Conservation (phyloP, 1,284 basidiomycete species). For the Trametes hirsuta region DNA sequence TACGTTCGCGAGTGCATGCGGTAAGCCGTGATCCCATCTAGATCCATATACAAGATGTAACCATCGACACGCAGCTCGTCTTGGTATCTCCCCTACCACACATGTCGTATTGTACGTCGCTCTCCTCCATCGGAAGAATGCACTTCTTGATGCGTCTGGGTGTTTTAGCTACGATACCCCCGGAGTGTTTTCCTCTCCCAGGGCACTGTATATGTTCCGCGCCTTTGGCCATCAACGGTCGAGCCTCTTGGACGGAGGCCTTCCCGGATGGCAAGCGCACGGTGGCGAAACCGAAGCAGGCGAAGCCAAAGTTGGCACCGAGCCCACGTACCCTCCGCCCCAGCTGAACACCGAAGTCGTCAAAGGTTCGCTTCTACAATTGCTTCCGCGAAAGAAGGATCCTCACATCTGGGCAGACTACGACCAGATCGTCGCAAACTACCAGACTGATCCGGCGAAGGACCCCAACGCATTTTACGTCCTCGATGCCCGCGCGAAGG, state of each 20-base stretch:
- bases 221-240: conserved; percentile 86
- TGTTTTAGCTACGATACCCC: conserved; percentile 77
- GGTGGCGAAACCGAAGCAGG: conserved; percentile 66
- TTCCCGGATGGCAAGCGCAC: conserved; percentile 83
- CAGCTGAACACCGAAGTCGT: conserved; percentile 52
- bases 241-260: conserved; percentile 87
- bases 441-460: conserved; percentile 48
- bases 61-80: conserved; percentile 48
- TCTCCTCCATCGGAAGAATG: neutral
- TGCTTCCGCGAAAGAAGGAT: neutral
- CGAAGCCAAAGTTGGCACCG: conserved; percentile 31
- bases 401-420: conserved; percentile 61
- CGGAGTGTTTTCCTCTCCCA: conserved; percentile 88
- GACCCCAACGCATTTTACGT: conserved; percentile 67
- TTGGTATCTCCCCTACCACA: conserved; percentile 76
- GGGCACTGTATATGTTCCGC: conserved; percentile 92
- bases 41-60: neutral
- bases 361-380: conserved; percentile 54
- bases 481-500: conserved; percentile 84
- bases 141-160: conserved; percentile 6
- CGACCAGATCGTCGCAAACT: conserved; percentile 81
- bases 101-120: conserved; percentile 79
- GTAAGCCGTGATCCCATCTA: conserved; percentile 48
- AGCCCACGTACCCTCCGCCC: conserved; percentile 58
- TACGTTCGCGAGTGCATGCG: conserved; percentile 80